Evolutionary conservation across 2,329 filamentous ascomycete genomes (phyloP).

Genomic region (Ophidiomyces ophidiicola): DNA sequence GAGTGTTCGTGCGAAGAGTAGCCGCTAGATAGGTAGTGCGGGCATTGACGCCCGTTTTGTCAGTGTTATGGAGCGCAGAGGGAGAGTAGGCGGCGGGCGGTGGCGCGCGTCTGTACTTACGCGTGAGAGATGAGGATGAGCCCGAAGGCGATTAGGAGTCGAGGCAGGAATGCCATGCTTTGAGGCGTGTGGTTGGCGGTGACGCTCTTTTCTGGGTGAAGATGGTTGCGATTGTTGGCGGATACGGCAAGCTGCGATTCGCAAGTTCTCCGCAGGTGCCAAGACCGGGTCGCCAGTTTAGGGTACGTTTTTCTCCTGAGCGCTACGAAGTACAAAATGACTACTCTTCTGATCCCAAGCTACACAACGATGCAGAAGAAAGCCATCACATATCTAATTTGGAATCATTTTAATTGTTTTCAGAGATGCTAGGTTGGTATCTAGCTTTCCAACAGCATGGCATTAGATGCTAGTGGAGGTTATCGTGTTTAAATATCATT

Average conservation of each 20-base stretch:
- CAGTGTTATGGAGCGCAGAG: neutral
- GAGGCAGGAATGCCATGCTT: constrained; percentile 59
- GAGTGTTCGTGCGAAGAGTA: constrained; percentile 95
- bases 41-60: neutral
- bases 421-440: neutral
- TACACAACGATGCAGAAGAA: no score
- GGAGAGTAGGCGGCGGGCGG: neutral
- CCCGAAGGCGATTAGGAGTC: constrained; percentile 59
- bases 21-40: constrained; percentile 51
- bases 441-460: constrained; percentile 3
- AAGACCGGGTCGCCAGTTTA: constrained; percentile 1
- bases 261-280: neutral
- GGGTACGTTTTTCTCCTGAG: no score
- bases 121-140: constrained; percentile 72
- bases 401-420: constrained; percentile 9
- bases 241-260: neutral
- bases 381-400: no score
- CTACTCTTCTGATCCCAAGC: no score
- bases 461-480: neutral
- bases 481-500: constrained; percentile 7
- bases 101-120: constrained; percentile 45
- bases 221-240: neutral
- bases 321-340: no score
- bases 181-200: neutral
- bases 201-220: neutral